Conservation (phyloP, 345 rosid species). For the Alliaria petiolata region DNA sequence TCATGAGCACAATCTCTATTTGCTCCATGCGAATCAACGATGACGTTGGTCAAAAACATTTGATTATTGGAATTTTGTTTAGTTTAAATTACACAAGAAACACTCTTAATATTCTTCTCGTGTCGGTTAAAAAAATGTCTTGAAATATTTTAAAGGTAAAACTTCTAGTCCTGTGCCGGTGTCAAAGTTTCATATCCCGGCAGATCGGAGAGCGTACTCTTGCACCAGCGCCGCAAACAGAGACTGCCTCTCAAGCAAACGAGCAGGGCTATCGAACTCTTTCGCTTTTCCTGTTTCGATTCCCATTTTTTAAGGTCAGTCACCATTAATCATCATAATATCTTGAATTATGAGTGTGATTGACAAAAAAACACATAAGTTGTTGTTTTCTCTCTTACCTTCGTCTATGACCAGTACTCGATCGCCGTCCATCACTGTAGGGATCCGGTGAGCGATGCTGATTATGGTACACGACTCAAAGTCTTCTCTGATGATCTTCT, state of each 20-base stretch:
- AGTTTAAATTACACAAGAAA: neutral
- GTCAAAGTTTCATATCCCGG: constrained; percentile 43
- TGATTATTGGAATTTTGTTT: neutral
- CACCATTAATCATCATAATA: neutral
- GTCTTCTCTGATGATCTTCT: constrained; percentile 86
- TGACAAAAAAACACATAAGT: neutral
- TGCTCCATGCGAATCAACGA: neutral
- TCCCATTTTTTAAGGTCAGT: neutral
- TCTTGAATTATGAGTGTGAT: neutral
- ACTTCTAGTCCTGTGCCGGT: neutral
- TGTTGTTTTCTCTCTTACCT: constrained; percentile 32
- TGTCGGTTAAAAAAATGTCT: neutral
- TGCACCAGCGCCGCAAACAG: constrained; percentile 83
- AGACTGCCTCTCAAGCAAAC: constrained; percentile 62
- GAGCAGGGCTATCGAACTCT: constrained; percentile 77
- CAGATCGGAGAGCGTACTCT: constrained; percentile 84
- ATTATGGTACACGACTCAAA: constrained; percentile 77
- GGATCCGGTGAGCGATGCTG: constrained; percentile 96
- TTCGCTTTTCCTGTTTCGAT: constrained; percentile 53
- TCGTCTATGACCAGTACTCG: constrained; percentile 84
- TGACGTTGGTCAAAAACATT: too few species aligned
- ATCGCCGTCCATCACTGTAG: constrained; percentile 96
- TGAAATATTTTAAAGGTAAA: too few species aligned
- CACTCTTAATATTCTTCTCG: neutral
- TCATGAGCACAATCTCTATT: too few species aligned